phyloP scores from a whole-genome alignment of 2,329 filamentous ascomycete genomes.

The Mycocentrospora acerina region DNA sequence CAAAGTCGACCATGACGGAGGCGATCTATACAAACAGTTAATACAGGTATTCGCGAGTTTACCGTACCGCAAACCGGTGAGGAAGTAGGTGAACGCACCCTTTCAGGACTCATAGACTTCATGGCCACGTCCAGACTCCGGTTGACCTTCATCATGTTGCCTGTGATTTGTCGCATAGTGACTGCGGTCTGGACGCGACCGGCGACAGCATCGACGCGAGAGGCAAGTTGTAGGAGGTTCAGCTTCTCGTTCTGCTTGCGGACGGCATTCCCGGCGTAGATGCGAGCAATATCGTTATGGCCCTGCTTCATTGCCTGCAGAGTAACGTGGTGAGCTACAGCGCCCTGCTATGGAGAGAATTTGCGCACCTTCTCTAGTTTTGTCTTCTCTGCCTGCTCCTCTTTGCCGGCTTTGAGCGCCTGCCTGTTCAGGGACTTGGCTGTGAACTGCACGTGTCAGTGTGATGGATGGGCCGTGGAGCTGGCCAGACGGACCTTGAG shows the following conservation, averaged over 20 bases:
- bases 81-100: slow-evolving; percentile 45
- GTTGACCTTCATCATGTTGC: slow-evolving; percentile 64
- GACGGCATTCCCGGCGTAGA: slow-evolving; percentile 65
- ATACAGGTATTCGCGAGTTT: background rate
- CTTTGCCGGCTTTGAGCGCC: slow-evolving; percentile 62
- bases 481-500: slow-evolving; percentile 52
- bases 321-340: background rate
- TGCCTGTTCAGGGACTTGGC: slow-evolving; percentile 64
- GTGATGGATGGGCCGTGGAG: slow-evolving; percentile 1
- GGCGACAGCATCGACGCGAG: slow-evolving; percentile 61
- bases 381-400: slow-evolving; percentile 61
- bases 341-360: background rate
- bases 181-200: slow-evolving; percentile 64
- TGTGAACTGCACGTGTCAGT: slow-evolving; percentile 54
- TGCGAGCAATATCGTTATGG: slow-evolving; percentile 62
- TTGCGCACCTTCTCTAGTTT: slow-evolving; percentile 60
- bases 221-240: slow-evolving; percentile 59
- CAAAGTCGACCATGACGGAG: slow-evolving; percentile 66
- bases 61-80: background rate
- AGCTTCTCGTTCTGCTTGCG: slow-evolving; percentile 64
- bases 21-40: slow-evolving; percentile 52
- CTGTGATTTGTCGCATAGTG: slow-evolving; percentile 62
- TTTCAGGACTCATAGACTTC: slow-evolving; percentile 65
- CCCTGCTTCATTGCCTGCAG: slow-evolving; percentile 59
- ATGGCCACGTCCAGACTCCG: slow-evolving; percentile 63